phyloP scores from a whole-genome alignment of 306 rosid genomes.

The Vigna unguiculata region DNA sequence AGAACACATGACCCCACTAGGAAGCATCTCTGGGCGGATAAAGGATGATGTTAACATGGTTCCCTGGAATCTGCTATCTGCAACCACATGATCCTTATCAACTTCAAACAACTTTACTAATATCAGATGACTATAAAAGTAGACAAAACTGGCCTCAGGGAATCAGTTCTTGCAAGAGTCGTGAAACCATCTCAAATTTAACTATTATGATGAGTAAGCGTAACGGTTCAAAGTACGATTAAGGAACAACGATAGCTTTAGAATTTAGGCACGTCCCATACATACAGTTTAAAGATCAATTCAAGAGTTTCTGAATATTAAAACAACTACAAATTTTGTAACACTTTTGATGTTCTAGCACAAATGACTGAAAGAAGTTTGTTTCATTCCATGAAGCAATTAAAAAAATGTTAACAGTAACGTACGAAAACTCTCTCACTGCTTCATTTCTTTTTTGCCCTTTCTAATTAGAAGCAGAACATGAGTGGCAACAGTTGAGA shows the following conservation, averaged over 20 bases:
- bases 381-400: neutral
- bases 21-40: slow-evolving; percentile 73
- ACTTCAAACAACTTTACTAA: slow-evolving; percentile 25
- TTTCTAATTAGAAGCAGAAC: slow-evolving; percentile 1
- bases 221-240: neutral
- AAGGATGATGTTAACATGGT: slow-evolving; percentile 59
- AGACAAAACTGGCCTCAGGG: neutral
- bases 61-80: slow-evolving; percentile 67
- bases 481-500: neutral
- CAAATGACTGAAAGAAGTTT: neutral
- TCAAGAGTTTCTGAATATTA: slow-evolving; percentile 14
- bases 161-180: slow-evolving; percentile 29
- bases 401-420: neutral
- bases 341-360: slow-evolving; percentile 8
- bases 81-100: slow-evolving; percentile 41
- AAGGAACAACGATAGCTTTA: neutral
- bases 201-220: neutral
- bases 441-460: neutral
- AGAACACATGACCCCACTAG: slow-evolving; percentile 50
- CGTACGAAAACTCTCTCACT: neutral
- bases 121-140: slow-evolving; percentile 33
- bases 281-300: slow-evolving; percentile 11
- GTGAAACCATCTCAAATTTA: slow-evolving; percentile 10
- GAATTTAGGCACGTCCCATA: slow-evolving; percentile 8
- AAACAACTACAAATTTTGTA: neutral